Evolutionary conservation across 371 early-diverging fungal genomes (phyloP), one percentile per base, ranked within the genome.

Genomic region (Hamiltosporidium magnivora): DNA sequence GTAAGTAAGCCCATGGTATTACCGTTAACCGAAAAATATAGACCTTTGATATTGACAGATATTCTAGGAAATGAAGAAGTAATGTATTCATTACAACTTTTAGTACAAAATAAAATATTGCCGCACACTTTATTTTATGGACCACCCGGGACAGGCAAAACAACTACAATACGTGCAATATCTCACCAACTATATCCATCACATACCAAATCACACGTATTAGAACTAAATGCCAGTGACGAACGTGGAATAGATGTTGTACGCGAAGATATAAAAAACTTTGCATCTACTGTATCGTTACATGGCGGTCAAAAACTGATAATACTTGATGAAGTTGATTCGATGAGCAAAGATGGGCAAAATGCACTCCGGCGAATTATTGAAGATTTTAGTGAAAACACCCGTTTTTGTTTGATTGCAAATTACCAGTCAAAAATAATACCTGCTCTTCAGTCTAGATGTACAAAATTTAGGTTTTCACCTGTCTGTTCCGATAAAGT

Each of bases 191-290:
- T 95, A 9, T 96, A 91, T 75, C 88, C 88, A 38, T 83, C 85
- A 12, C 82, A 84, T 69, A 86, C 84, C 74, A 85, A 85, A 66
- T 84, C 86, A 63, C 91, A 90, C 89, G 87, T 89, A 36, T 83
- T 92, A 58, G 92, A 94, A 84, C 80, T 96, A 60, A 99, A 99
- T 80, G 96, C 99, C 0, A 93, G 93, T 0, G 99, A 99, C 76
- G 96, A 96, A 72, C 87, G 99, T 71, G 99, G 99, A 73, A 94
- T 99, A 72, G 93, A 92, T 71, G 92, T 92, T n/a, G 96, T 99
- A 12, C 84, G 99, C 25, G 90, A 94, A 60, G 90, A 90, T 78
- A 94, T 99, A 79, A 95, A 93, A 79, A 89, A 84, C 68, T 99
- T 96, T 88, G 92, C 95, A 6, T 88, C 90, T 55, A 91, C 92